Conservation (phyloP, 2,329 filamentous ascomycete genomes). For the Fragosphaeria purpurea region DNA sequence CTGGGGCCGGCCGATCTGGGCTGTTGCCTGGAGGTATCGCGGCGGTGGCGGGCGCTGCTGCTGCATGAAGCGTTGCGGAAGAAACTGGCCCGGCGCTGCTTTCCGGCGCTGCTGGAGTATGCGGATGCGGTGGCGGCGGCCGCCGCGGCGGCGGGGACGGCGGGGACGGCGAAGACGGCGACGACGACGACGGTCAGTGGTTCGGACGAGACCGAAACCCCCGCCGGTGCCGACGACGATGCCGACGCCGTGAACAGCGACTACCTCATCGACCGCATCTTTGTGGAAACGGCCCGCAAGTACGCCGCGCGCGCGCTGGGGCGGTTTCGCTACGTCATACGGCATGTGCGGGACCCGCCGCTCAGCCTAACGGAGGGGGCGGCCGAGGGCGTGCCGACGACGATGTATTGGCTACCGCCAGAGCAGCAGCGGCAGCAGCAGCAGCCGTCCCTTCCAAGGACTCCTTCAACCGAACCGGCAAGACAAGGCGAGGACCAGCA, state of each 20-base stretch:
- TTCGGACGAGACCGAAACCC: background rate
- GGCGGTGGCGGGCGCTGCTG: conserved; percentile 7
- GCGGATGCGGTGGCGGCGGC: background rate
- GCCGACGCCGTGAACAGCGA: too few species aligned
- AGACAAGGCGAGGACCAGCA: background rate
- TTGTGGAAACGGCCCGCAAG: conserved; percentile 3
- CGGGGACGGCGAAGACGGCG: background rate
- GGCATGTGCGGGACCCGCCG: conserved; percentile 4
- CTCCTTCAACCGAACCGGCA: too few species aligned
- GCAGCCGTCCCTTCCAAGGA: background rate
- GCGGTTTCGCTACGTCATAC: conserved; percentile 6
- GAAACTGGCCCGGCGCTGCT: conserved; percentile 5
- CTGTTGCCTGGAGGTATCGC: conserved; percentile 12
- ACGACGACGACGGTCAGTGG: background rate
- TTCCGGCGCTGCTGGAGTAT: conserved; percentile 10
- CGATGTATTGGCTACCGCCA: background rate
- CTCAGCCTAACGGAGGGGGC: background rate
- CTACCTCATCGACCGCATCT: background rate
- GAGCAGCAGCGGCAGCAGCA: background rate
- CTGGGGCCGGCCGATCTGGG: conserved; percentile 12
- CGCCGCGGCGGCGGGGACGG: background rate
- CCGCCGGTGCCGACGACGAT: too few species aligned
- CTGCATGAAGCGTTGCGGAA: conserved; percentile 3
- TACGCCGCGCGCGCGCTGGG: conserved; percentile 4
- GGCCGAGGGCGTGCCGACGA: background rate